A percentile compares a stretch with the other conserved stretches of the same genome.
Conservation (phyloP, 23 red algal species). For the Chondrus crispus region DNA sequence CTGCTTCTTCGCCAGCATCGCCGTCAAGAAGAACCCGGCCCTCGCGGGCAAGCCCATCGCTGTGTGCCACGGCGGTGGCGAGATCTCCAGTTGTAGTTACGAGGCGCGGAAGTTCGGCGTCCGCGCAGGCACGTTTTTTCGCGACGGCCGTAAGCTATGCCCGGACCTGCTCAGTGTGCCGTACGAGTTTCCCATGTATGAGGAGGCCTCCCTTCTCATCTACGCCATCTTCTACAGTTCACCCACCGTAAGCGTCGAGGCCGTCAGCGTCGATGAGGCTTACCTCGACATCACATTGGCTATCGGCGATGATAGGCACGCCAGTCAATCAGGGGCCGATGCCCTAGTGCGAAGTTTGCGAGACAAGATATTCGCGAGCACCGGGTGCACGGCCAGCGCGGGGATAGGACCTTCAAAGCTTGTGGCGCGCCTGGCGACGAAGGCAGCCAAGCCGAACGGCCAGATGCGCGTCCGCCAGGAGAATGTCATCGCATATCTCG, state of each 20-base stretch:
- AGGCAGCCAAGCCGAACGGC: constrained; percentile 83
- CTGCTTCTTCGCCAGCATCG: constrained; percentile 91
- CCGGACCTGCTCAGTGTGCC: constrained; percentile 77
- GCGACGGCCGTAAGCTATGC: constrained; percentile 69
- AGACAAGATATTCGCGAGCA: constrained; percentile 49
- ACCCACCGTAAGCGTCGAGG: constrained; percentile 67
- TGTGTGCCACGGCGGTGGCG: constrained; percentile 87
- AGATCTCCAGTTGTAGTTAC: constrained; percentile 92
- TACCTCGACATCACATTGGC: constrained; percentile 79
- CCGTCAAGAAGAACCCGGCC: constrained; percentile 58
- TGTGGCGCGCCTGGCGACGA: constrained; percentile 88
- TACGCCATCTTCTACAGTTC: constrained; percentile 73
- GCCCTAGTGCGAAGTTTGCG: constrained; percentile 60
- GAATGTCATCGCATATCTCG: constrained; percentile 56
- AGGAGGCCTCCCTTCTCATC: constrained; percentile 65
- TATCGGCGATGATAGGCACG: neutral
- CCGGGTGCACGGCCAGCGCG: constrained; percentile 83
- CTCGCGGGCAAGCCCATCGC: constrained; percentile 73
- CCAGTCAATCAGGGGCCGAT: constrained; percentile 23
- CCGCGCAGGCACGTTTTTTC: constrained; percentile 84
- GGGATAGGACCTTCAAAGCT: constrained; percentile 91
- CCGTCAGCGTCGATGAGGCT: constrained; percentile 91
- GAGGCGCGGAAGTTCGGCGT: constrained; percentile 85
- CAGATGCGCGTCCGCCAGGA: constrained; percentile 67
- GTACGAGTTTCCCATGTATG: constrained; percentile 89